Base-by-base conservation (phyloP, 176 grass and related monocot genomes). In the Canna indica region DNA sequence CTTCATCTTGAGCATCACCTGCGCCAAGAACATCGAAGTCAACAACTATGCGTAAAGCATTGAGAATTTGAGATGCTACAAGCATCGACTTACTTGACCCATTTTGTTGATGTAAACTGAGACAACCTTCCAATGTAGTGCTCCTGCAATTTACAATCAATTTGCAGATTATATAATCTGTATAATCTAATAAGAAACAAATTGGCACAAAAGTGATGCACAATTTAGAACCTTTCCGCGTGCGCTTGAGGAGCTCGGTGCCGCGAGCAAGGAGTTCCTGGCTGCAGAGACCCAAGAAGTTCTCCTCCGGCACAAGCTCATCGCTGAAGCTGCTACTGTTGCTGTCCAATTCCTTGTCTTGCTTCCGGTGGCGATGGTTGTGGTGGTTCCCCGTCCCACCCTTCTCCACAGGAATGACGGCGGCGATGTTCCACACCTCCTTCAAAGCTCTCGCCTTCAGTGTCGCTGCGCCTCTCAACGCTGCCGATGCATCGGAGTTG, bases 1-100 rank as follows among this genome's bases (percentile, higher is more conserved):
- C 78, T 99, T 99, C 90, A 88, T 90, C 90, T 99, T 99, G 9
- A 99, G 82, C 82, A 76, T 90, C 67, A 93, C 92, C 92, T 96
- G 46, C 67, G 20, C 68, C 18, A 14, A 20, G 54, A 66, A 30
- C 16, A 70, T 18, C 5, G 3, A 42, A 17, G 8, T 16, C 6
- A 68, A 45, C 9, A 12, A 28, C 10, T 7, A 27, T 34, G 10
- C 3, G 45, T 0, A 1, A 25, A 27, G 3, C 1, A 8, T 3
- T 20, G 0, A 31, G 41, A 30, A 38, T 14, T 24, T 36, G 25
- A 50, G 29, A 18, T 11, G 2, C 27, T 33, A 17, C 14, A 34
- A 70, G 42, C 6, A 70, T 50, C 68, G 5, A 18, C 2, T 17
- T 96, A 96, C 94, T 82, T 83, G 39, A 32, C 86, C 94, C 22